These are phyloP conservation scores for Suillus subalutaceus DNA, from an alignment of 768 basidiomycete genomes.

Conservation along the genomic window DNA sequence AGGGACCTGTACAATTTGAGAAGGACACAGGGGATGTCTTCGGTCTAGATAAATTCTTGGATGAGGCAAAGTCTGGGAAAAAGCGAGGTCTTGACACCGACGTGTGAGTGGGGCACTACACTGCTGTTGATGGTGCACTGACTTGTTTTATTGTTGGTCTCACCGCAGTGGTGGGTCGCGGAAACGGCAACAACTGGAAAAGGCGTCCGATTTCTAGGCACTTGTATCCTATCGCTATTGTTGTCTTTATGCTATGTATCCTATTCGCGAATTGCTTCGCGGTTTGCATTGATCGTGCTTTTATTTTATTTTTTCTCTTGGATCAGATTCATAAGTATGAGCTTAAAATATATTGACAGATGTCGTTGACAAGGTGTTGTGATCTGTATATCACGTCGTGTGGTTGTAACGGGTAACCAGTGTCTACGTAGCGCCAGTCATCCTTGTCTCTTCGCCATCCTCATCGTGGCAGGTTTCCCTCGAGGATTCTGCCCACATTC, in stretches of 20 bases:
- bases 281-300: neutral
- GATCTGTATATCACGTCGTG: neutral
- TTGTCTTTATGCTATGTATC: slow-evolving; percentile 12
- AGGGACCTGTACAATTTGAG: slow-evolving; percentile 98
- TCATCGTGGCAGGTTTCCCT: slow-evolving; percentile 9
- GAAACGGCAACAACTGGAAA: slow-evolving; percentile 71
- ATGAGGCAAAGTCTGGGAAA: slow-evolving; percentile 94
- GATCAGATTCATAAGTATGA: neutral
- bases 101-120: slow-evolving; percentile 48
- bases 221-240: slow-evolving; percentile 8
- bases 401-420: neutral
- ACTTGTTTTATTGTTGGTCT: slow-evolving; percentile 3
- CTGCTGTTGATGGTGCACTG: slow-evolving; percentile 5
- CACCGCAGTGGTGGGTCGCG: slow-evolving; percentile 54
- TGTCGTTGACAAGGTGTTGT: neutral
- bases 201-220: slow-evolving; percentile 50
- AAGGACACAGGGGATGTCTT: slow-evolving; percentile 98
- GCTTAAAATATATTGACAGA: neutral
- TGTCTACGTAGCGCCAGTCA: neutral
- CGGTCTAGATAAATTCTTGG: slow-evolving; percentile 94
- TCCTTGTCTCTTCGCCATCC: neutral
- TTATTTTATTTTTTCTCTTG: neutral
- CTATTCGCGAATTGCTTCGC: neutral
- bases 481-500: slow-evolving; percentile 5
- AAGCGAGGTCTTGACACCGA: slow-evolving; percentile 85